phyloP scores from a whole-genome alignment of 1,139 yeast genomes.

The Sugiyamaella neomexicana region DNA sequence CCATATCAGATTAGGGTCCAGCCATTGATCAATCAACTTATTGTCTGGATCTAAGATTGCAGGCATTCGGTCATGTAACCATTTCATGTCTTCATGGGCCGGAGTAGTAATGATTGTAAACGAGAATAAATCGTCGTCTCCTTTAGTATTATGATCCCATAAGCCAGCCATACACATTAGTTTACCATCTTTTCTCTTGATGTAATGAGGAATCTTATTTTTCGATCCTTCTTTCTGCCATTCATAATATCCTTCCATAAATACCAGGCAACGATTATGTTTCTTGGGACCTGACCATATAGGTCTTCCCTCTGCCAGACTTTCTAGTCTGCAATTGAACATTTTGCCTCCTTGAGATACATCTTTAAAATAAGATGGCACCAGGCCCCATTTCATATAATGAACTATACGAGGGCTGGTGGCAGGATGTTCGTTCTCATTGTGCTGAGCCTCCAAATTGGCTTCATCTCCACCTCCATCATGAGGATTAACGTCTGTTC shows the following conservation, averaged over 20 bases:
- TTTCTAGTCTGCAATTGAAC: slow-evolving; percentile 41
- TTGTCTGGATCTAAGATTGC: slow-evolving; percentile 58
- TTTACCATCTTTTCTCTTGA: slow-evolving; percentile 53
- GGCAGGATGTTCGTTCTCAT: neutral
- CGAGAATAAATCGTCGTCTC: slow-evolving; percentile 44
- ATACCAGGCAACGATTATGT: slow-evolving; percentile 61
- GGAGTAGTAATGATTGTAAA: slow-evolving; percentile 75
- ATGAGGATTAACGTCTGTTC: slow-evolving; percentile 20
- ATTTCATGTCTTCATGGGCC: slow-evolving; percentile 58
- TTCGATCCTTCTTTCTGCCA: slow-evolving; percentile 52
- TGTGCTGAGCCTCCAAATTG: neutral
- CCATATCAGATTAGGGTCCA: slow-evolving; percentile 47
- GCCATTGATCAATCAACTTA: slow-evolving; percentile 62
- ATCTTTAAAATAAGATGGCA: slow-evolving; percentile 53
- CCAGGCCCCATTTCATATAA: slow-evolving; percentile 61
- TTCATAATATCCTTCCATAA: slow-evolving; percentile 83
- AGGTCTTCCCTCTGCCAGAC: slow-evolving; percentile 31
- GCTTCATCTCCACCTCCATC: slow-evolving; percentile 14
- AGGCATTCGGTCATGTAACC: slow-evolving; percentile 83
- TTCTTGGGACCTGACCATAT: slow-evolving; percentile 38
- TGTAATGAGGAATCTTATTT: slow-evolving; percentile 60
- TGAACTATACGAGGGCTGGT: slow-evolving; percentile 26
- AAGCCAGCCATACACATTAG: slow-evolving; percentile 74
- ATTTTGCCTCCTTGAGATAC: slow-evolving; percentile 35
- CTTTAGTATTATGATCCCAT: slow-evolving; percentile 45